A percentile compares a stretch with the other conserved stretches of the same genome.
Evolutionary conservation across 2,329 filamentous ascomycete species (phyloP).

Genomic region (Chaetomium strumarium): DNA sequence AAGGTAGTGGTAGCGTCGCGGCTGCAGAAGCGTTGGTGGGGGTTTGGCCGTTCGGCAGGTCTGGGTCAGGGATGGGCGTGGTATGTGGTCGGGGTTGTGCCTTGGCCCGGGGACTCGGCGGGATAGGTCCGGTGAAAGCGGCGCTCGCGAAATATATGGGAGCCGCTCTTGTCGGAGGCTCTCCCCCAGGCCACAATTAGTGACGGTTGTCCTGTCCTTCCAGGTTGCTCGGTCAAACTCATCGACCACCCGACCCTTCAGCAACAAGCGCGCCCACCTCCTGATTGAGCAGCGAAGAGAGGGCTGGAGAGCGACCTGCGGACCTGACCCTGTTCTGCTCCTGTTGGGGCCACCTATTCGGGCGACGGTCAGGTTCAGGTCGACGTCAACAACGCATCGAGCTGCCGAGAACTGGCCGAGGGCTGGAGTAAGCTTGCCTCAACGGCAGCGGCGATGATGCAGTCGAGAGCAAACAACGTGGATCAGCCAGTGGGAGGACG

Average conservation of each 20-base stretch:
- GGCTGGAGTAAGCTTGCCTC: slow-evolving; percentile 2
- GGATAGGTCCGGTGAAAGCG: slow-evolving; percentile 2
- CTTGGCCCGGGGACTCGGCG: slow-evolving; percentile 11
- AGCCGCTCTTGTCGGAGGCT: slow-evolving; percentile 16
- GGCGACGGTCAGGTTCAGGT: not conserved
- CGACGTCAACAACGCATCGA: not conserved
- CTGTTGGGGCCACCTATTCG: not conserved
- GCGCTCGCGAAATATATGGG: not conserved
- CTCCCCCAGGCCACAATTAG: not conserved
- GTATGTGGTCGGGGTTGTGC: slow-evolving; percentile 17
- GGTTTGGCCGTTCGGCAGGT: slow-evolving; percentile 27
- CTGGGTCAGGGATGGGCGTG: slow-evolving; percentile 27
- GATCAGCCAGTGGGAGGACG: slow-evolving; percentile 22
- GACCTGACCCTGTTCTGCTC: too few species aligned
- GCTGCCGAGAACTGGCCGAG: not conserved
- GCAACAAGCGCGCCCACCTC: too few species aligned
- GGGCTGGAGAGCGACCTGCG: too few species aligned
- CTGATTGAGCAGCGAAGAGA: too few species aligned
- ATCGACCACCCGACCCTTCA: too few species aligned
- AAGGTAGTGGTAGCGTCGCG: slow-evolving; percentile 7
- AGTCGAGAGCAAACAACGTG: slow-evolving; percentile 24
- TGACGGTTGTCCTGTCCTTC: too few species aligned
- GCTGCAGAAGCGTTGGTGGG: slow-evolving; percentile 31
- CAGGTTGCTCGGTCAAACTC: too few species aligned
- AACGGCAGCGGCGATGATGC: slow-evolving; percentile 13